These are phyloP conservation scores for Crithidia sp. DNA, from an alignment of 208 protist species.

Conservation along the genomic window DNA sequence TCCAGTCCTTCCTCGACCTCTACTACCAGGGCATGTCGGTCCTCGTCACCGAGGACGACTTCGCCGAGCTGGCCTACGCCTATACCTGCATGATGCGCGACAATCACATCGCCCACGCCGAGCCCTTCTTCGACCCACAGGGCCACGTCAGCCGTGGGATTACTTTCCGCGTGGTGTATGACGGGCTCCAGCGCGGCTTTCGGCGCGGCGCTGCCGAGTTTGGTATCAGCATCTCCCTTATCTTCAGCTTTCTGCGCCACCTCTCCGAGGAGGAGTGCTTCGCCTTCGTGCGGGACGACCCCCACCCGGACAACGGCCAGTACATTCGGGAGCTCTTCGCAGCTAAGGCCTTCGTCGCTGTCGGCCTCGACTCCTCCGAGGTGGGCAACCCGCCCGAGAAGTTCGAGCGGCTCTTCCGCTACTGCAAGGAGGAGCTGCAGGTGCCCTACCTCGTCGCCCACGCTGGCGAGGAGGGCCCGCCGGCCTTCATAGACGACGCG, in stretches of 20 bases:
- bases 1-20: conserved; percentile 63
- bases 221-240: conserved; percentile 39
- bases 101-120: conserved; percentile 40
- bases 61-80: conserved; percentile 48
- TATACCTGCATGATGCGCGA: conserved; percentile 48
- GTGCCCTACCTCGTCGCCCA: conserved; percentile 50
- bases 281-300: conserved; percentile 37
- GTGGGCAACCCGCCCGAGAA: conserved; percentile 52
- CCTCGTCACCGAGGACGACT: conserved; percentile 54
- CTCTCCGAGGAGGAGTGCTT: conserved; percentile 50
- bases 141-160: conserved; percentile 48
- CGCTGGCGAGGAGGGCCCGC: conserved; percentile 61
- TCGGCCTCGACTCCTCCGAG: conserved; percentile 58
- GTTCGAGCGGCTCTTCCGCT: conserved; percentile 54
- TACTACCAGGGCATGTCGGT: conserved; percentile 62
- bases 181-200: conserved; percentile 47
- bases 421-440: conserved; percentile 46
- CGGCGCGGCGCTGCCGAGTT: conserved; percentile 39
- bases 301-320: conserved; percentile 30
- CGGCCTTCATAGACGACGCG: conserved; percentile 36
- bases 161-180: conserved; percentile 45
- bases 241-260: conserved; percentile 61
- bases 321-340: conserved; percentile 53
- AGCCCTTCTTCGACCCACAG: conserved; percentile 70
- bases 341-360: conserved; percentile 42